These are phyloP conservation scores for Ichthyophthirius multifiliis DNA, from an alignment of 169 alveolate species.

Conservation along the genomic window DNA sequence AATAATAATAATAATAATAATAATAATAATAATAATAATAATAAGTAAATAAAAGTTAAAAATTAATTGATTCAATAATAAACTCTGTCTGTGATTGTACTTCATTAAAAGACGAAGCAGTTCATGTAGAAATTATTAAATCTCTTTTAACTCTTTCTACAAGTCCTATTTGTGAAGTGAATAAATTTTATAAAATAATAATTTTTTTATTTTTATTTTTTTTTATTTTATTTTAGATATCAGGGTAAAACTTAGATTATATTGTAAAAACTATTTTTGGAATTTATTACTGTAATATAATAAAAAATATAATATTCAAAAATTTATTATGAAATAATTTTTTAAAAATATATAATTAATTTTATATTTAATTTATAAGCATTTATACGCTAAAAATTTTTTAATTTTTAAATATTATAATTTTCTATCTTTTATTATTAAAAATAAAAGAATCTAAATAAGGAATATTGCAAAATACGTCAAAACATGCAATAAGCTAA, in stretches of 20 bases:
- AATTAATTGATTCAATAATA: slow-evolving; percentile 57
- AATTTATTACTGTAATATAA: neutral
- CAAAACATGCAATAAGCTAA: neutral
- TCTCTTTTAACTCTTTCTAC: slow-evolving; percentile 52
- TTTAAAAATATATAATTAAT: neutral
- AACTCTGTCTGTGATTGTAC: slow-evolving; percentile 55
- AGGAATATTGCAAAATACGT: neutral
- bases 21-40: neutral
- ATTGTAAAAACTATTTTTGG: slow-evolving; percentile 9
- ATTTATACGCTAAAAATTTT: neutral
- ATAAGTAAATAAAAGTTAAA: slow-evolving; percentile 22
- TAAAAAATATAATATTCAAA: slow-evolving; percentile 32
- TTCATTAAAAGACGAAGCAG: slow-evolving; percentile 53
- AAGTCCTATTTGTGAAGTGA: slow-evolving; percentile 44
- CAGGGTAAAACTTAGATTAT: slow-evolving; percentile 54
- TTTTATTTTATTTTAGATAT: neutral
- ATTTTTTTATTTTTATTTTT: neutral
- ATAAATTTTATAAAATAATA: slow-evolving; percentile 48
- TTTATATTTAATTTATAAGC: neutral
- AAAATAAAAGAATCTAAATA: neutral
- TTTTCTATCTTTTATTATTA: neutral
- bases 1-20: too few relatives aligned
- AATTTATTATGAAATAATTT: slow-evolving; percentile 24
- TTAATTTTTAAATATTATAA: too few relatives aligned
- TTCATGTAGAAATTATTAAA: slow-evolving; percentile 58